These are phyloP conservation scores for Diaporthe velutina DNA, from an alignment of 2,329 filamentous ascomycete genomes.

Conservation along the genomic window DNA sequence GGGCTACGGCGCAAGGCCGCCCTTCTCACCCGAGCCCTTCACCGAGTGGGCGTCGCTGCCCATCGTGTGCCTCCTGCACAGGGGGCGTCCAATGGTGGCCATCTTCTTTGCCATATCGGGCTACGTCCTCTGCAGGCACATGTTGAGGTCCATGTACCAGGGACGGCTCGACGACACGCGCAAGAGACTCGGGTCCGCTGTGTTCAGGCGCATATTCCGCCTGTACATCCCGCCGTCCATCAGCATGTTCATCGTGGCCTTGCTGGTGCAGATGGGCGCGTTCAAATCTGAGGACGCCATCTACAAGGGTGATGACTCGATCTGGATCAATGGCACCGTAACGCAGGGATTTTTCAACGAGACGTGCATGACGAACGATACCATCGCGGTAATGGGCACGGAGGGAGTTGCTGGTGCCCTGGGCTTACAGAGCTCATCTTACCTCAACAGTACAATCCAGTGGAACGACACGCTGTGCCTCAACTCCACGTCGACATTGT, in stretches of 20 bases:
- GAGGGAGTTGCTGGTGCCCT: conserved; percentile 48
- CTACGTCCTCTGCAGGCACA: conserved; percentile 56
- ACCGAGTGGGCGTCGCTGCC: conserved; percentile 50
- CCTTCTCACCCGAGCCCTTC: conserved; percentile 52
- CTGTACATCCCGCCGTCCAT: conserved; percentile 56
- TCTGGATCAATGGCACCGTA: conserved; percentile 56
- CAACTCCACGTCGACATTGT: conserved; percentile 47
- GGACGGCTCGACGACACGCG: conserved; percentile 52
- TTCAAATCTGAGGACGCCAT: conserved; percentile 52
- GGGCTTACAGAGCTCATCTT: conserved; percentile 45
- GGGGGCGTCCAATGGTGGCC: conserved; percentile 56
- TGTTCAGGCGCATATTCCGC: conserved; percentile 54
- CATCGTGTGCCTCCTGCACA: conserved; percentile 56
- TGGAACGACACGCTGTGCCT: conserved; percentile 51
- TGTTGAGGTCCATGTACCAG: conserved; percentile 53
- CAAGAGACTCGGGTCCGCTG: conserved; percentile 52
- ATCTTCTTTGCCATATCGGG: conserved; percentile 59
- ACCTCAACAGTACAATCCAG: conserved; percentile 48
- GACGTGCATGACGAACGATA: conserved; percentile 47
- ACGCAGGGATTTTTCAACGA: conserved; percentile 39
- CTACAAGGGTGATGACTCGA: conserved; percentile 53
- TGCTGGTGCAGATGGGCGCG: conserved; percentile 53
- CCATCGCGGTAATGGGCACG: conserved; percentile 45
- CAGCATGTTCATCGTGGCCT: conserved; percentile 55
- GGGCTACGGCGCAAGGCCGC: conserved; percentile 54